Percentiles rank a stretch among this genome's conserved stretches.
Evolutionary conservation across 2,329 filamentous ascomycete species (phyloP).

Genomic region (Aureobasidium sp.): DNA sequence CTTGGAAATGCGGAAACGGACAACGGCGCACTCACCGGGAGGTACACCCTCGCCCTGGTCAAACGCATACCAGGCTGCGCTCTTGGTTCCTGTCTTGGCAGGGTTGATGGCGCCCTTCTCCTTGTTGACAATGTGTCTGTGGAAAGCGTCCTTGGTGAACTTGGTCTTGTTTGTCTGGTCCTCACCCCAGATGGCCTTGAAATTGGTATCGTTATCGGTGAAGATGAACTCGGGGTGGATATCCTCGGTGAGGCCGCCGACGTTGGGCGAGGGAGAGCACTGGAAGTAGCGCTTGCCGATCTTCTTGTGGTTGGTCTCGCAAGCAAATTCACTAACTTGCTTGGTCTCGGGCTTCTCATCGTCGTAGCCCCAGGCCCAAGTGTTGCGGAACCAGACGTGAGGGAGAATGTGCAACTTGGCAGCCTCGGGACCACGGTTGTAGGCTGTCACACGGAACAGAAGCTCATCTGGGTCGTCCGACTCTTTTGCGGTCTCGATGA

Average conservation of each 20-base stretch:
- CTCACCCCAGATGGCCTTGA: conserved; percentile 63
- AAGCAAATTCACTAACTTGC: conserved; percentile 55
- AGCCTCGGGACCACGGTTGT: conserved; percentile 86
- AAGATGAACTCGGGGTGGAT: conserved; percentile 79
- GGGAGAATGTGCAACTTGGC: conserved; percentile 90
- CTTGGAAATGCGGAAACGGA: conserved; percentile 80
- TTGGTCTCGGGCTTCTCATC: conserved; percentile 74
- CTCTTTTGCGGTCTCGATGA: conserved; percentile 94
- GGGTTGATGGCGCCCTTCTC: conserved; percentile 80
- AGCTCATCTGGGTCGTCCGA: conserved; percentile 85
- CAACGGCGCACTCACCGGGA: conserved; percentile 88
- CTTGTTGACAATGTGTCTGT: conserved; percentile 73
- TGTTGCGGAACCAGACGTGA: conserved; percentile 95
- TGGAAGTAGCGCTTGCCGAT: conserved; percentile 77
- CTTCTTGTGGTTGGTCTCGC: conserved; percentile 68
- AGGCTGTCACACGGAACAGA: conserved; percentile 88
- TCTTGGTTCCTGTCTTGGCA: conserved; percentile 71
- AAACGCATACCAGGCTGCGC: conserved; percentile 84
- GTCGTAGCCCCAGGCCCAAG: conserved; percentile 90
- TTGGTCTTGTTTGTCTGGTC: conserved; percentile 62
- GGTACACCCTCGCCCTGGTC: conserved; percentile 80
- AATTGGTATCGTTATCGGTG: conserved; percentile 94
- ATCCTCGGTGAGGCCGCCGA: conserved; percentile 69
- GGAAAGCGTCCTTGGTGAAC: conserved; percentile 94
- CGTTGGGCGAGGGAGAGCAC: conserved; percentile 81